Evolutionary conservation across 2,329 filamentous ascomycete species (phyloP), one percentile per base, ranked within the genome.

Genomic region (Penicillium sp.): DNA sequence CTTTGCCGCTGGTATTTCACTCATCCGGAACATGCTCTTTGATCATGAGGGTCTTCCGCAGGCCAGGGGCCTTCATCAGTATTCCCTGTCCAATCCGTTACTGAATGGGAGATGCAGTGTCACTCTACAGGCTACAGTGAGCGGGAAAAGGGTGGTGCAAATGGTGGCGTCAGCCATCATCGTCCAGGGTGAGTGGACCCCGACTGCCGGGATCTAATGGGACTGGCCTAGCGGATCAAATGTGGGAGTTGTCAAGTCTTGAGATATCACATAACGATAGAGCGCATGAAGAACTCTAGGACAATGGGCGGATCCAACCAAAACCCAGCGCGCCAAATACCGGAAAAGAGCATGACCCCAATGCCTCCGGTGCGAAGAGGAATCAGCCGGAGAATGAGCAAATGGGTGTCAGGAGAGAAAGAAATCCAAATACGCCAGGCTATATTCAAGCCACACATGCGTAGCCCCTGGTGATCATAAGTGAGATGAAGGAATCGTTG

Each of bases 401-500:
- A 44, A 31, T 40, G 36, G 35, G 43, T 36, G 30, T 36, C 36
- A 33, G 25, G 41, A 25, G 30, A 33, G 32, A 29, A 25, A 16
- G 28, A 16, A 37, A 42, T 42, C 44, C 39, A 42, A 25, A 47
- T 33, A 41, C 50, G 41, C 48, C 47, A 30, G 38, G 42, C 14
- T 37, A 39, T 41, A 48, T 50, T 44, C 37, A 44, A 35, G 34
- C 36, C 35, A 47, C 32, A n/a, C 37, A 29, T 27, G 30, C 44
- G 28, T 35, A 38, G 37, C 28, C 35, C 30, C 29, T 31, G 43
- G 40, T 37, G 37, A 43, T 30, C 40, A 45, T 11, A 28, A 42
- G 13, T 22, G 31, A 17, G 20, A 40, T 13, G 18, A 15, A n/a
- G n/a, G n/a, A n/a, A n/a, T n/a, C n/a, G n/a, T n/a, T n/a, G n/a